Evolutionary conservation across 2,329 filamentous ascomycete species (phyloP), one percentile per base, ranked within the genome.

Genomic region (Trematosphaeria pertusa): DNA sequence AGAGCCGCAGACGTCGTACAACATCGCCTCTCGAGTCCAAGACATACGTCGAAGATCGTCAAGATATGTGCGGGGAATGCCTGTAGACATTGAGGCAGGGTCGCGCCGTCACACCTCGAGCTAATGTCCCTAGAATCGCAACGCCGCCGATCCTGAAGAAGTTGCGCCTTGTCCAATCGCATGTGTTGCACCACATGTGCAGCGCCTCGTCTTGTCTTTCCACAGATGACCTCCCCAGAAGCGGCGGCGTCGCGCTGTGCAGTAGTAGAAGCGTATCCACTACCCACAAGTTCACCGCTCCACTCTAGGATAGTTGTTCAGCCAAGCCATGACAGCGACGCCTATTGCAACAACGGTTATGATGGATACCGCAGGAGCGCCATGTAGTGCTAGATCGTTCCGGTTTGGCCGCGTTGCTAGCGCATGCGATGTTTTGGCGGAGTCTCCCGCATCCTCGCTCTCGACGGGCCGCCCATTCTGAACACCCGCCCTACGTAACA

Each of bases 271-370:
- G 3, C 19, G 21, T 18, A 35, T 28, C n/a, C 2, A 33, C 33
- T 22, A 22, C 22, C 12, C 15, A 32, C 20, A 12, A 36, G 17
- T 53, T 77, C 73, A 77, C 53, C 74, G 67, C 45, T 77, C 75
- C 12, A 71, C 65, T 50, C 75, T 75, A 24, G 74, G 72, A 64
- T 75, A 77, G 35, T 73, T 70, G 45, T 73, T 73, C 32, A 73
- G 60, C 58, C 66, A 72, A 21, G 69, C 64, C 72, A 74, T 74
- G 40, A 73, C 64, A 36, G 69, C 71, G 12, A 73, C 64, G 44
- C 72, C 72, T 20, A 73, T 57, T 41, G 71, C 64, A 37, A 74
- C 69, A n/a, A 73, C 68, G 7, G 67, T 67, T 18, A 73, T 53
- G 40, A 73, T 72, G 17, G 67, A 68, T 24, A 70, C 67, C 28